phyloP scores from a whole-genome alignment of 805 yeast species.

The Ogataea degrootiae region DNA sequence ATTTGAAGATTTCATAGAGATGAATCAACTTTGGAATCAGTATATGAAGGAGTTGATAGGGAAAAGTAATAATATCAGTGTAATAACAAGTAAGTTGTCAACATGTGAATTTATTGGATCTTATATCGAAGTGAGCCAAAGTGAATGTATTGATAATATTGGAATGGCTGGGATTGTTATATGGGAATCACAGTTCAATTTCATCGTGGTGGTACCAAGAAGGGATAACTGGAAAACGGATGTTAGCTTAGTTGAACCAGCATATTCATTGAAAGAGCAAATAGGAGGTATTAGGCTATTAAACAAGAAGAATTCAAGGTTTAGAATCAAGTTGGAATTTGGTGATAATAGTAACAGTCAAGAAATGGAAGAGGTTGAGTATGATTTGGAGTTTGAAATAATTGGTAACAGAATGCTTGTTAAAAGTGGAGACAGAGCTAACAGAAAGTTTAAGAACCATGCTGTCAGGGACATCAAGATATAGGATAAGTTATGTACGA shows the following conservation, averaged over 20 bases:
- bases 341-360: constrained; percentile 18
- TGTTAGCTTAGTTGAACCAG: constrained; percentile 11
- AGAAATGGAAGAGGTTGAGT: constrained; percentile 24
- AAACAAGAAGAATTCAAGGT: constrained; percentile 63
- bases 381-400: constrained; percentile 52
- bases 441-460: constrained; percentile 79
- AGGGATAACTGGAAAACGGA: constrained; percentile 33
- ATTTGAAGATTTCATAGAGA: constrained; percentile 46
- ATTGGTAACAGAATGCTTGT: constrained; percentile 77
- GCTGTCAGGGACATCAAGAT: constrained; percentile 38
- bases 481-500: not conserved
- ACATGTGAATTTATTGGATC: constrained; percentile 83
- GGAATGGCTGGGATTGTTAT: constrained; percentile 73
- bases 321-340: constrained; percentile 45
- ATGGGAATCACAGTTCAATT: constrained; percentile 77
- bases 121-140: constrained; percentile 49
- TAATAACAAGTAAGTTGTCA: constrained; percentile 52
- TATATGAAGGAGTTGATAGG: constrained; percentile 58
- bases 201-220: constrained; percentile 54
- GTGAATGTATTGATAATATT: constrained; percentile 51
- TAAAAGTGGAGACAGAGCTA: constrained; percentile 75
- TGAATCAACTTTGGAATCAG: constrained; percentile 68
- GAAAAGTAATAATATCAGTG: constrained; percentile 19
- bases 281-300: constrained; percentile 65
- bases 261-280: constrained; percentile 22